Evolutionary conservation across 2,329 filamentous ascomycete genomes (phyloP).

Genomic region (Fusarium acutatum): DNA sequence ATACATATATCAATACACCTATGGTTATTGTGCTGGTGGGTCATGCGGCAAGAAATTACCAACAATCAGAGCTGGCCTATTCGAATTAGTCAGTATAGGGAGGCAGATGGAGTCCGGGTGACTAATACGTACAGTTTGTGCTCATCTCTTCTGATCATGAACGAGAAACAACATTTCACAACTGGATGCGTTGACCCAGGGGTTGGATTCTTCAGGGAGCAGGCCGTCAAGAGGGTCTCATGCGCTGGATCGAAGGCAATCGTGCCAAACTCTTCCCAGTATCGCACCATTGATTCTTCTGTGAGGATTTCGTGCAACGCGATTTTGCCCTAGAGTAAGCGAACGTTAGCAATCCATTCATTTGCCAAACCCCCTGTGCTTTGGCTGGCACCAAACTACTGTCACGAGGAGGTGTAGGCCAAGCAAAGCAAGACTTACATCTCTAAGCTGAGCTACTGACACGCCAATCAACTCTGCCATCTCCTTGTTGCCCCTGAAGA

Average conservation of each 20-base stretch:
- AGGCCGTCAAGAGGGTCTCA: conserved; percentile 94
- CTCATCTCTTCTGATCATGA: conserved; percentile 92
- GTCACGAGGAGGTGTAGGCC: conserved; percentile 5
- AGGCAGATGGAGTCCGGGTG: background rate
- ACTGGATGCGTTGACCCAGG: conserved; percentile 73
- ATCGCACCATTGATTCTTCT: conserved; percentile 93
- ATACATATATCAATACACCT: background rate
- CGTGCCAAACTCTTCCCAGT: conserved; percentile 99
- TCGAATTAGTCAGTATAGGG: conserved; percentile 44
- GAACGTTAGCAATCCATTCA: conserved; percentile 24
- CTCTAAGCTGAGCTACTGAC: conserved; percentile 87
- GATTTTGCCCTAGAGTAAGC: conserved; percentile 77
- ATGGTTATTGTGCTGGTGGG: conserved; percentile 50
- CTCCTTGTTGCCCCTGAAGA: conserved; percentile 96
- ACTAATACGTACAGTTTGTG: conserved; percentile 83
- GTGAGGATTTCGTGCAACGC: conserved; percentile 95
- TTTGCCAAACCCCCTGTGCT: background rate
- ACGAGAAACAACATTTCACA: conserved; percentile 95
- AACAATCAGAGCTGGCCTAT: conserved; percentile 89
- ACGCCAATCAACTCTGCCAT: conserved; percentile 98
- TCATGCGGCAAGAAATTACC: conserved; percentile 96
- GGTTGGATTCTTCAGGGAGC: conserved; percentile 84
- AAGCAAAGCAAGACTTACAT: conserved; percentile 67
- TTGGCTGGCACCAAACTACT: background rate
- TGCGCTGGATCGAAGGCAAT: conserved; percentile 95